Conservation (phyloP, 176 grass and related monocot genomes). For the maize (Zea mays) region DNA sequence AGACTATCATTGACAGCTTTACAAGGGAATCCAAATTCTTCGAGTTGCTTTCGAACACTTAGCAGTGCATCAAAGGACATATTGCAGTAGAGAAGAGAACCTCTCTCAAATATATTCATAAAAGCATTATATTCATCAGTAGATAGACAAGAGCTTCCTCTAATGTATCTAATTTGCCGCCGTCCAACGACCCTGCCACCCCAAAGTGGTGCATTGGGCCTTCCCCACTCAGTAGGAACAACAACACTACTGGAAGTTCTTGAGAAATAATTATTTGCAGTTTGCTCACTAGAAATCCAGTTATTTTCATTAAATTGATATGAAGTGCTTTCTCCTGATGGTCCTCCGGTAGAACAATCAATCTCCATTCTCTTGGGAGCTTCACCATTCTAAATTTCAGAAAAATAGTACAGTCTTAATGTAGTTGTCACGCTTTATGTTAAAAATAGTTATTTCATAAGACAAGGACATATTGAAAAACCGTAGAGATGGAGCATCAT, state of each 20-base stretch:
- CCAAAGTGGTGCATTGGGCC: slow-evolving; percentile 68
- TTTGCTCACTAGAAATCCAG: slow-evolving; percentile 67
- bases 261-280: slow-evolving; percentile 58
- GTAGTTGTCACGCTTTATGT: slow-evolving; percentile 9
- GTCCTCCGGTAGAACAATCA: slow-evolving; percentile 54
- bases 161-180: slow-evolving; percentile 62
- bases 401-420: slow-evolving; percentile 37
- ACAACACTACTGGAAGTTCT: slow-evolving; percentile 41
- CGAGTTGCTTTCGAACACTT: slow-evolving; percentile 90
- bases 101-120: slow-evolving; percentile 96
- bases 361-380: slow-evolving; percentile 46
- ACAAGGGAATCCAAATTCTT: slow-evolving; percentile 96
- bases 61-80: slow-evolving; percentile 96
- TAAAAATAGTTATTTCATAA: slow-evolving; percentile 22
- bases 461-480: slow-evolving; percentile 20
- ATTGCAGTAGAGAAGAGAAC: slow-evolving; percentile 96
- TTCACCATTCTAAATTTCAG: slow-evolving; percentile 56
- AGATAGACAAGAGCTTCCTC: slow-evolving; percentile 61
- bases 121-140: slow-evolving; percentile 84
- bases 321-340: slow-evolving; percentile 62
- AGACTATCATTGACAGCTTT: slow-evolving; percentile 98
- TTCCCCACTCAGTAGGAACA: slow-evolving; percentile 62
- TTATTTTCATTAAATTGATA: slow-evolving; percentile 65
- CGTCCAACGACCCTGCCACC: slow-evolving; percentile 76
- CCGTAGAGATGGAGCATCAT: slow-evolving; percentile 8